These are phyloP conservation scores for Calonectria henricotiae DNA, from an alignment of 2,329 filamentous ascomycete genomes.

Conservation along the genomic window DNA sequence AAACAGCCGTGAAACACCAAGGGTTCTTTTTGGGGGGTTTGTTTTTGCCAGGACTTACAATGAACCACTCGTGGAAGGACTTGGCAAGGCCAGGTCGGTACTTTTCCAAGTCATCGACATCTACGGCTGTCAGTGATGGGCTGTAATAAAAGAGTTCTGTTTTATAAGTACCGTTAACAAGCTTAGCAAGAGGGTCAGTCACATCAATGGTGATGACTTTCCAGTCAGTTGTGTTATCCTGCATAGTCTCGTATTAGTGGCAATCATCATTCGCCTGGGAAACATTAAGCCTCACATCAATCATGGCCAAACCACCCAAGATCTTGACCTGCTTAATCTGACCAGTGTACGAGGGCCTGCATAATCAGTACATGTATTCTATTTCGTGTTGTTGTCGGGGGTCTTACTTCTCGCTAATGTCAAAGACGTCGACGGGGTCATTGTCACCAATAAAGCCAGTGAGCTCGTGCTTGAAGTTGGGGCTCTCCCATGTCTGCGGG, in stretches of 20 bases:
- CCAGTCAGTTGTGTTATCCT: conserved; percentile 61
- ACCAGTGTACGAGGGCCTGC: conserved; percentile 55
- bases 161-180: conserved; percentile 55
- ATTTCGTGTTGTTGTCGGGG: too few relatives aligned
- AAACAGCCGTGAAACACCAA: background rate
- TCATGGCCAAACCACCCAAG: conserved; percentile 60
- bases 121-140: conserved; percentile 47
- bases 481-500: conserved; percentile 64
- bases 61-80: conserved; percentile 60
- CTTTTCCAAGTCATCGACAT: conserved; percentile 58
- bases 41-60: conserved; percentile 46
- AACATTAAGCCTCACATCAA: conserved; percentile 52
- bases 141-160: rapidly evolving
- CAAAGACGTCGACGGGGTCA: conserved; percentile 62
- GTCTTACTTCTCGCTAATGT: conserved; percentile 54
- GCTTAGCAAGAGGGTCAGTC: conserved; percentile 58
- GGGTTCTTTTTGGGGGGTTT: too few relatives aligned
- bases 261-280: rapidly evolving
- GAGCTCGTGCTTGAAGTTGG: conserved; percentile 60
- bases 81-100: conserved; percentile 59
- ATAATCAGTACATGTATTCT: background rate
- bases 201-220: conserved; percentile 61
- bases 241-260: rapidly evolving
- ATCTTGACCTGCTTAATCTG: conserved; percentile 63
- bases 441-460: conserved; percentile 61